These are phyloP conservation scores for Luzula sylvatica DNA, from an alignment of 176 grass and related monocot species.

Conservation along the genomic window DNA sequence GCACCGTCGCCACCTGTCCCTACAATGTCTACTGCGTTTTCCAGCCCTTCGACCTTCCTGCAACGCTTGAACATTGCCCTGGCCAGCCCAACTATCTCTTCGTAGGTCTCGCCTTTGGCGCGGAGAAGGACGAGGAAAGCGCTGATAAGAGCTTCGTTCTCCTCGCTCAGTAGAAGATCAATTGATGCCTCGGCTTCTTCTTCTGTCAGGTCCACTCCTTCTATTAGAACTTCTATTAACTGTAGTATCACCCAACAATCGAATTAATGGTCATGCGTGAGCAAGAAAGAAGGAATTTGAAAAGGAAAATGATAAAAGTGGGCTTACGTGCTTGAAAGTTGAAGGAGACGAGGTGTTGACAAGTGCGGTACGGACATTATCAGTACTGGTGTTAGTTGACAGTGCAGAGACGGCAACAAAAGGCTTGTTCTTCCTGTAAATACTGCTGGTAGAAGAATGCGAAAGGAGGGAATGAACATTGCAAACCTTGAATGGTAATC, in stretches of 20 bases:
- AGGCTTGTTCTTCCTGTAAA: background rate
- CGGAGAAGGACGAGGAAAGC: conserved; percentile 92
- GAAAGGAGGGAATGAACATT: too few relatives aligned
- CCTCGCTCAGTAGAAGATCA: conserved; percentile 46
- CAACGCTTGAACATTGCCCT: conserved; percentile 70
- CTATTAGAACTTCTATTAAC: conserved; percentile 75
- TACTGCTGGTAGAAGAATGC: background rate
- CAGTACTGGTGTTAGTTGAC: background rate
- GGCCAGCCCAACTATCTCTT: conserved; percentile 91
- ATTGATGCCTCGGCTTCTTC: conserved; percentile 65
- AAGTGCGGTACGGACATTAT: background rate
- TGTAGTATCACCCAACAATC: conserved; percentile 6
- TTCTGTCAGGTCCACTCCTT: conserved; percentile 59
- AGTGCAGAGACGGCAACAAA: conserved; percentile 1
- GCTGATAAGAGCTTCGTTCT: conserved; percentile 63
- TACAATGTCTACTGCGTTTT: conserved; percentile 71
- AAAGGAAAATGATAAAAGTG: background rate
- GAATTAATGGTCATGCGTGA: too few relatives aligned
- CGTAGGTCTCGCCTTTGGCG: conserved; percentile 89
- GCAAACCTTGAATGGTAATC: too few relatives aligned
- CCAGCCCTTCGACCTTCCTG: conserved; percentile 46
- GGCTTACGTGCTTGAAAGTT: conserved; percentile 8
- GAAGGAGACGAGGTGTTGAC: conserved; percentile 7
- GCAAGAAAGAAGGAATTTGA: conserved; percentile 5
- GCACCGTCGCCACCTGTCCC: conserved; percentile 88